phyloP scores from a whole-genome alignment of 2,329 filamentous ascomycete species.

The Arthrobotrys conoides region DNA sequence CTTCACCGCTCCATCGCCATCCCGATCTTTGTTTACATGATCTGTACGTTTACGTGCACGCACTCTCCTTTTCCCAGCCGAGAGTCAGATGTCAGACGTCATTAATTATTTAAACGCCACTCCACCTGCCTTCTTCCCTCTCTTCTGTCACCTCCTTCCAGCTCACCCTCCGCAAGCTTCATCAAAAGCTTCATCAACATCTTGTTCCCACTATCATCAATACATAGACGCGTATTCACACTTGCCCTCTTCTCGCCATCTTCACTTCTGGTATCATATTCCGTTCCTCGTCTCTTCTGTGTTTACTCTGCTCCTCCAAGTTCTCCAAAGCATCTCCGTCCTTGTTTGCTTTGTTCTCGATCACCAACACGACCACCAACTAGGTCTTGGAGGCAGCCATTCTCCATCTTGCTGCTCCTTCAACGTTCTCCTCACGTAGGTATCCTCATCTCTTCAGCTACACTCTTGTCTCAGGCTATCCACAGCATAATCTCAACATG shows the following conservation, averaged over 20 bases:
- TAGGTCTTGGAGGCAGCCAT: background rate
- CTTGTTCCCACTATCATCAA: too few species aligned
- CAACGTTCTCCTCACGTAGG: background rate
- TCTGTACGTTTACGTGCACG: too few species aligned
- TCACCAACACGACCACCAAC: too few species aligned
- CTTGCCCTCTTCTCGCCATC: too few species aligned
- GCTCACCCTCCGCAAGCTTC: background rate
- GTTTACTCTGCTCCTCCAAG: background rate
- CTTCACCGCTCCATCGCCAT: background rate
- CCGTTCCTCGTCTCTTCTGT: background rate
- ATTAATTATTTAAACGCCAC: background rate
- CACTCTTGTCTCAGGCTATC: background rate
- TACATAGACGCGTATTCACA: background rate
- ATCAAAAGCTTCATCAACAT: background rate
- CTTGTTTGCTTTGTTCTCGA: too few species aligned
- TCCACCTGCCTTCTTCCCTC: conserved; percentile 65
- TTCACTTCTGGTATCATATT: too few species aligned
- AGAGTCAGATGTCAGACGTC: background rate
- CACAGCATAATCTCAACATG: background rate
- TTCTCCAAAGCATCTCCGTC: background rate
- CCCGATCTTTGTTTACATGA: background rate
- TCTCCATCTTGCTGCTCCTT: background rate
- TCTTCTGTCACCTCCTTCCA: conserved; percentile 66
- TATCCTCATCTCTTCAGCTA: too few species aligned
- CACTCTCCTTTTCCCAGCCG: too few species aligned